A percentile compares a stretch with the other conserved stretches of the same genome.
These are phyloP conservation scores for Penicillium desertorum DNA, from an alignment of 495 filamentous ascomycete species.

Conservation along the genomic window DNA sequence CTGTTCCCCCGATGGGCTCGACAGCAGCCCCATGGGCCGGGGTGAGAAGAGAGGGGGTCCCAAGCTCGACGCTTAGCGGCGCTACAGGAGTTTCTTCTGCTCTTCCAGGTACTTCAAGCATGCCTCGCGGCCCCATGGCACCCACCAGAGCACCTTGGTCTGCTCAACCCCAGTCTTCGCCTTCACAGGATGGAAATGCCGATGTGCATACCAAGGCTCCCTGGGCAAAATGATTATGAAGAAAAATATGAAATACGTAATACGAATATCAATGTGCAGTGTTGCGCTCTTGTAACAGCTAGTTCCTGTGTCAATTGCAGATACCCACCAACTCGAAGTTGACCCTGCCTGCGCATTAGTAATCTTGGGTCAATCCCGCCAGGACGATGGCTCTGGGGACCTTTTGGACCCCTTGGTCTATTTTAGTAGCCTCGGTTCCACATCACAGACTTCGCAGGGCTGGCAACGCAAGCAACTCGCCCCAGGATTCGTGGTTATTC, in stretches of 20 bases:
- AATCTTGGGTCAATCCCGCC: background rate
- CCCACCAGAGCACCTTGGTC: conserved; percentile 51
- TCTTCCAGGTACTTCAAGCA: conserved; percentile 35
- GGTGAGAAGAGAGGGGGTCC: conserved; percentile 19
- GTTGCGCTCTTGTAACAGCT: background rate
- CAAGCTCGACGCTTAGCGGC: conserved; percentile 1
- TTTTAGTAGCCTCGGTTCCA: background rate
- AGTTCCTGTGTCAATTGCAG: background rate
- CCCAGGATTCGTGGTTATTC: background rate
- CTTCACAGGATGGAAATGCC: conserved; percentile 21
- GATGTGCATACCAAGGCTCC: conserved; percentile 43
- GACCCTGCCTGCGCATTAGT: background rate
- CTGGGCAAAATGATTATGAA: conserved; percentile 36
- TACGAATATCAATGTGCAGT: background rate
- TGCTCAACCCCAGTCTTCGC: conserved; percentile 21
- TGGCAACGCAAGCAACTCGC: background rate
- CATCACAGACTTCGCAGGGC: background rate
- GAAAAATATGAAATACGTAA: background rate
- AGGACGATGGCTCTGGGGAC: background rate
- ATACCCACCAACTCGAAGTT: background rate
- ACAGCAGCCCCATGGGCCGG: conserved; percentile 50
- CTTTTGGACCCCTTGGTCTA: background rate
- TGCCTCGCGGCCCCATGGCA: conserved; percentile 40
- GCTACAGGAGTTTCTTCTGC: conserved; percentile 12
- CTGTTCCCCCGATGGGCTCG: conserved; percentile 25